Conservation (phyloP, 768 basidiomycete species). For the Trametes sanguinea region DNA sequence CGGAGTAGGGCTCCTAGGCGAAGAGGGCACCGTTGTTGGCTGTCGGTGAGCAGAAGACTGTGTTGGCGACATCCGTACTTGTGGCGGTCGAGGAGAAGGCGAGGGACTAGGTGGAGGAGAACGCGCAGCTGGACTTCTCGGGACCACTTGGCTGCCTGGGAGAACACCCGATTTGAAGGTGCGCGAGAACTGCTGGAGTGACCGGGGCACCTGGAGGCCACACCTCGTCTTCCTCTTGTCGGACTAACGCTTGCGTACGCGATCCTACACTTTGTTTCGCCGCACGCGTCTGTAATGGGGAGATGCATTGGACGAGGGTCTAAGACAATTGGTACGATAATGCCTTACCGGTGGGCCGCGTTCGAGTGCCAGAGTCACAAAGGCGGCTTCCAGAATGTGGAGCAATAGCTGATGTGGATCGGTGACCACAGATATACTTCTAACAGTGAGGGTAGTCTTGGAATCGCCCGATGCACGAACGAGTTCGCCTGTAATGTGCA, state of each 20-base stretch:
- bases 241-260: background rate
- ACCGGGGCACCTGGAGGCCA: background rate
- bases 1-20: background rate
- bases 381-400: conserved; percentile 48
- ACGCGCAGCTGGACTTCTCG: background rate
- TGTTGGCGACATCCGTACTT: background rate
- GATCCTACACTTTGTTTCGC: background rate
- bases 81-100: background rate
- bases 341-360: conserved; percentile 31
- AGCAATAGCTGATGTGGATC: conserved; percentile 51
- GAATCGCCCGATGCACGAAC: background rate
- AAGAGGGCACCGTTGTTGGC: background rate
- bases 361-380: conserved; percentile 38
- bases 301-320: too few relatives aligned
- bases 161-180: background rate
- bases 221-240: background rate
- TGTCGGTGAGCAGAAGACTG: background rate
- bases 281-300: background rate
- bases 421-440: conserved; percentile 35
- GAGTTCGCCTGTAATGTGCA: conserved; percentile 20
- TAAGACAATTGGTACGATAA: too few relatives aligned
- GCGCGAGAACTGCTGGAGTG: background rate
- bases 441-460: conserved; percentile 10
- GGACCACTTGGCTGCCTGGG: background rate
- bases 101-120: background rate